Percentiles rank a stretch among this genome's conserved stretches.
These are phyloP conservation scores for Solanum commersonii DNA, from an alignment of 257 asterid species.

Conservation along the genomic window DNA sequence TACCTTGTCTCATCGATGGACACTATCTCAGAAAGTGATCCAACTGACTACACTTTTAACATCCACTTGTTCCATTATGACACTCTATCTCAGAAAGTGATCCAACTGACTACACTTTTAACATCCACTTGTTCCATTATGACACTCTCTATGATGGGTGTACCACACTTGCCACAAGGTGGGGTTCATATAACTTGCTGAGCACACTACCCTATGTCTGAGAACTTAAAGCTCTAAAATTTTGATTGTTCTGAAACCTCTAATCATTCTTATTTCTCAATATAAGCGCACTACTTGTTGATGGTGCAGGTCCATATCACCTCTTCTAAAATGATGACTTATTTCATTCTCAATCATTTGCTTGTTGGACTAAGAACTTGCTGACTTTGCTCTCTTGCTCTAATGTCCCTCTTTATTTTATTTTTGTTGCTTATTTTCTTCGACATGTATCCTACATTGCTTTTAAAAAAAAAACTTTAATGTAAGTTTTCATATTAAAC, in stretches of 20 bases:
- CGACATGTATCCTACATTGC: background rate
- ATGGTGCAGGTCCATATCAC: background rate
- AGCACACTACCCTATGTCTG: background rate
- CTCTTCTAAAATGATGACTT: background rate
- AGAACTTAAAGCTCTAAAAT: no score
- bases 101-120: background rate
- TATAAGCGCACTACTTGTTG: background rate
- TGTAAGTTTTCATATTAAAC: background rate
- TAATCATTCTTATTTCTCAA: no score
- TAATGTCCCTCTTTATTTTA: no score
- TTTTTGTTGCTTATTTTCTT: background rate
- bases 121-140: background rate
- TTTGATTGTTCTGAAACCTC: background rate
- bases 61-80: background rate
- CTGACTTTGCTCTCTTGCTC: background rate
- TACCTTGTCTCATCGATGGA: background rate
- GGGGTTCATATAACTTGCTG: background rate
- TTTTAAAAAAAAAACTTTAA: background rate
- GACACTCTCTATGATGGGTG: background rate
- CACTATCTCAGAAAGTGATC: background rate
- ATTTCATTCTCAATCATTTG: background rate
- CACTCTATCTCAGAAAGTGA: background rate
- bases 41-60: background rate
- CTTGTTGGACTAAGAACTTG: background rate
- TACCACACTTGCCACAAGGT: background rate